These are phyloP conservation scores for Apophysomyces variabilis DNA, from an alignment of 371 early-diverging fungal genomes.

Conservation along the genomic window DNA sequence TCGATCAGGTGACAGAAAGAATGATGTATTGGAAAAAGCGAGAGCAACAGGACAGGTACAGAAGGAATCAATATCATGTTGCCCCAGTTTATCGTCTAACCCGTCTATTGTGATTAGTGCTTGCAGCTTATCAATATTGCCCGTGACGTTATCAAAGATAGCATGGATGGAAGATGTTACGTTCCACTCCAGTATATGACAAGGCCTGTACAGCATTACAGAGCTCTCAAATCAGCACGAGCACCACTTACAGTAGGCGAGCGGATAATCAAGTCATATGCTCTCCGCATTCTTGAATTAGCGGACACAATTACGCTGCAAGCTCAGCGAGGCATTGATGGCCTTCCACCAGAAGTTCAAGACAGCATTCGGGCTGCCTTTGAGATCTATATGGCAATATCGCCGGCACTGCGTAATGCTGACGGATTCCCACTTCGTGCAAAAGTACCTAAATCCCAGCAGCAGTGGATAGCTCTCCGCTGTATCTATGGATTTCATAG, in stretches of 20 bases:
- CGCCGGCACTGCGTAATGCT: constrained; percentile 32
- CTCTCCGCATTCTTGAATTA: constrained; percentile 30
- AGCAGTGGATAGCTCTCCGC: constrained; percentile 43
- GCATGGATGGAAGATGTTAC: constrained; percentile 50
- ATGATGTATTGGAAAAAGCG: constrained; percentile 42
- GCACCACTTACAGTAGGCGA: constrained; percentile 32
- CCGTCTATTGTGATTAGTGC: constrained; percentile 28
- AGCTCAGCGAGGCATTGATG: constrained; percentile 45
- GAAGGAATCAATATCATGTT: neutral
- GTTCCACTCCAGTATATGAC: constrained; percentile 46
- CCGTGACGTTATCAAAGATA: constrained; percentile 59
- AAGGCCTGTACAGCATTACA: constrained; percentile 22
- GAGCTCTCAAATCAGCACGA: constrained; percentile 24
- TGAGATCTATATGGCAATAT: constrained; percentile 53
- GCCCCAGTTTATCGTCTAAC: constrained; percentile 5
- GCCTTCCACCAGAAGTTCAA: constrained; percentile 43
- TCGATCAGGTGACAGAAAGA: constrained; percentile 25
- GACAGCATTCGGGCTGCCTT: constrained; percentile 52
- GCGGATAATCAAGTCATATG: constrained; percentile 22
- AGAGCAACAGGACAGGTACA: constrained; percentile 57
- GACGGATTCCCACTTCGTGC: constrained; percentile 46
- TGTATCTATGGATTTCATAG: constrained; percentile 47
- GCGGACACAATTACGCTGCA: constrained; percentile 34
- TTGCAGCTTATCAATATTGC: constrained; percentile 63
- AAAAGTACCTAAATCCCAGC: constrained; percentile 37